Base-by-base conservation (phyloP, 75 land plant genomes). In the Azolla pinnata region DNA sequence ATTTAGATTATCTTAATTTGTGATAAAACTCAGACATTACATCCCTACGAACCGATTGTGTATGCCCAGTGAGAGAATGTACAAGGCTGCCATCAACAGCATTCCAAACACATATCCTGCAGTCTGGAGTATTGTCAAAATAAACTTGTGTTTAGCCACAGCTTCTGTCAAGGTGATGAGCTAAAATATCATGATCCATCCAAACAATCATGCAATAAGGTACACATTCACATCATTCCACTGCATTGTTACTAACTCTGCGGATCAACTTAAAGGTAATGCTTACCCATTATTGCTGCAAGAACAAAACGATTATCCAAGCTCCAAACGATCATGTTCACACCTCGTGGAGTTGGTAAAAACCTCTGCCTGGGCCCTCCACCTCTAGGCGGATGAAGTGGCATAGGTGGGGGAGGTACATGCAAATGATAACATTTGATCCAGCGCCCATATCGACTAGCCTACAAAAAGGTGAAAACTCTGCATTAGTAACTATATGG, bases 41-140 rank as follows among this genome's bases (percentile, higher is more conserved):
- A 46, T 18, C 14, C 4, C 21, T 19, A 52, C 54, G 14, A 63
- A 92, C 97, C 70, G 88, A 86, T 71, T 78, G 83, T 53, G 69
- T 79, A 48, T 92, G 97, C 50, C 97, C 97, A 28, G 86, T 84
- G 35, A 92, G 75, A 48, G 87, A 92, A 70, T 92, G 97, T 19
- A 92, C 97, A 33, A 88, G 67, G 67, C 96, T 85, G 56, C 97
- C 96, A 81, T 92, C 97, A 67, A 74, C 71, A 48, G 97, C 96
- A 92, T 92, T 92, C 97, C 97, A 92, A 30, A 92, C 97, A 76
- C 97, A 92, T 54, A 92, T 92, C 70, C 97, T 73, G 75, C 83
- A 82, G 82, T 91, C 97, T 91, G 79, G 62, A 79, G 1, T 57
- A 57, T 33, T 18, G 44, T 33, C 59, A 57, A 42, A 44, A 4